Evolutionary conservation across 2,329 filamentous ascomycete species (phyloP), one percentile per base, ranked within the genome.

Genomic region (Zasmidium cellare): DNA sequence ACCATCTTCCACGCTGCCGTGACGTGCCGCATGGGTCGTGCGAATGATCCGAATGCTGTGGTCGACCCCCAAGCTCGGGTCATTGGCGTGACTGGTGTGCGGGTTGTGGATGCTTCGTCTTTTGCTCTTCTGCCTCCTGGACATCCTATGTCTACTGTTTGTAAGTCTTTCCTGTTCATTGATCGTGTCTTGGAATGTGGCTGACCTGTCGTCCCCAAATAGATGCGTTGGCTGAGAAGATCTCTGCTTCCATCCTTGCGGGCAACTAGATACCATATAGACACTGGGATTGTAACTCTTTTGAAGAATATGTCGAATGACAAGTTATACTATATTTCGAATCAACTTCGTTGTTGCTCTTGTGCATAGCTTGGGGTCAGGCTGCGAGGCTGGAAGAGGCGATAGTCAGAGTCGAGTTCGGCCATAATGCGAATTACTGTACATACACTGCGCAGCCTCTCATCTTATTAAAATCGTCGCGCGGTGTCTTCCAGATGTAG

Each of bases 101-200:
- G 63, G 16, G 60, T 65, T 22, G 63, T 65, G 6, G 63, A 65
- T 54, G 60, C 60, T 12, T 45, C 35, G 14, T 44, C 50, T 46
- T 28, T 28, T 28, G 25, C 25, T 28, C 25, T 54, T n/a, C 19
- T 20, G 16, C 19, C 31, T 35, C 20, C 24, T 46, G 51, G 51
- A 20, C 51, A 54, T 18, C 51, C 51, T 16, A 54, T 54, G 51
- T 41, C 20, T 3, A 54, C 51, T 20, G 28, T 54, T 16, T 54
- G 41, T 45, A 20, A 45, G 41, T 45, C 7, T 49, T 45, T 38
- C 55, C 53, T 16, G 56, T 64, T 38, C 25, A 28, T 11, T 57
- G 5, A 41, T 65, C 9, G 20, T 64, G 56, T 56, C 58, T 2
- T 62, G 60, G 19, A 28, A 28, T 58, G 62, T 14, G 58, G 64